phyloP scores from a whole-genome alignment of 306 rosid genomes.

The Sicyos baderoa region DNA sequence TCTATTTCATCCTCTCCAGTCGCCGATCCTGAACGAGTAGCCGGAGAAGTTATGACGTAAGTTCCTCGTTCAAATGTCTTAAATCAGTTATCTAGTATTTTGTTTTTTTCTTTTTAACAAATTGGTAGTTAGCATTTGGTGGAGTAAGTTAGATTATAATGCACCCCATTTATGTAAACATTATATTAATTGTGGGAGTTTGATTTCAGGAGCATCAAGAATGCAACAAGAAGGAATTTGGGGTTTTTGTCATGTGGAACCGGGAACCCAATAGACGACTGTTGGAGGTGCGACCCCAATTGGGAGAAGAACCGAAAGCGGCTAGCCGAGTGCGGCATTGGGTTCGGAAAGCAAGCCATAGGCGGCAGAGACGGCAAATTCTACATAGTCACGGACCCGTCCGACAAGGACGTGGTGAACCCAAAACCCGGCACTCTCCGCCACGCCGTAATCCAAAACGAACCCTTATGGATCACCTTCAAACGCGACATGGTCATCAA shows the following conservation, averaged over 20 bases:
- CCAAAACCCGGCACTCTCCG: constrained; percentile 76
- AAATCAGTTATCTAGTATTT: no score
- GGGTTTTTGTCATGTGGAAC: constrained; percentile 63
- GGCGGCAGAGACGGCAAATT: constrained; percentile 78
- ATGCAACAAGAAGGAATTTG: constrained; percentile 52
- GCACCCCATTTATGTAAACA: no score
- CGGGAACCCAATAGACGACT: constrained; percentile 85
- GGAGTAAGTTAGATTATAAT: no score
- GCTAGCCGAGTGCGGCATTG: constrained; percentile 70
- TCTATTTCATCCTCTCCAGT: constrained; percentile 49
- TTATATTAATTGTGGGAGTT: not conserved
- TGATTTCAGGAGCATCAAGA: constrained; percentile 58
- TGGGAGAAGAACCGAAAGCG: constrained; percentile 67
- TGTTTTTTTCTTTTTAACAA: no score
- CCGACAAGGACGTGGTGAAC: constrained; percentile 54
- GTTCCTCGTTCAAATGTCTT: not conserved
- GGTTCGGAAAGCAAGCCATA: constrained; percentile 70
- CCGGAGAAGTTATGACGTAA: constrained; percentile 56
- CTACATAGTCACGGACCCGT: constrained; percentile 60
- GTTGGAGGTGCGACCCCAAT: constrained; percentile 78
- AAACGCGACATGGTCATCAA: constrained; percentile 61
- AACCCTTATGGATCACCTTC: constrained; percentile 81
- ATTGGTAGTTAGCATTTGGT: no score
- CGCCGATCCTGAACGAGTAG: constrained; percentile 50
- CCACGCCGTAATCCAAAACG: constrained; percentile 63